phyloP scores from a whole-genome alignment of 768 basidiomycete species.

The Termitomyces sp. region DNA sequence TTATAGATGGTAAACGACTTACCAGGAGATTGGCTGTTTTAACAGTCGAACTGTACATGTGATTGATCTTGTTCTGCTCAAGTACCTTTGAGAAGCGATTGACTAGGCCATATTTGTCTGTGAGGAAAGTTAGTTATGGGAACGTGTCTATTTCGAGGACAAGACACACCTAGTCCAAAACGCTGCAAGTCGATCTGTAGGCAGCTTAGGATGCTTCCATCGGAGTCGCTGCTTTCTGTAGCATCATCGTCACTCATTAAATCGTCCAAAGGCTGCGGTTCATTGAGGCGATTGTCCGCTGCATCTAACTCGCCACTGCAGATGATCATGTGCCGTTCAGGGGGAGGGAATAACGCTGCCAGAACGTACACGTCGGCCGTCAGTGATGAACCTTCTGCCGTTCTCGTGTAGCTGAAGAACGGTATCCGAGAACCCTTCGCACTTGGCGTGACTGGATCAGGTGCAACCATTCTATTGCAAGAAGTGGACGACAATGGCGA shows the following conservation, averaged over 20 bases:
- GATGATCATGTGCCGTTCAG: slow-evolving; percentile 68
- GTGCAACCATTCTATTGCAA: not conserved
- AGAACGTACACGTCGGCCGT: slow-evolving; percentile 67
- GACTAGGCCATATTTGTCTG: slow-evolving; percentile 76
- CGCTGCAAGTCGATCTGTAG: slow-evolving; percentile 70
- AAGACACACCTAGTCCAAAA: slow-evolving; percentile 58
- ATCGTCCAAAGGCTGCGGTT: slow-evolving; percentile 28
- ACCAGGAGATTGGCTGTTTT: slow-evolving; percentile 79
- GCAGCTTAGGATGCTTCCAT: slow-evolving; percentile 49
- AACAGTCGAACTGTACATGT: slow-evolving; percentile 82
- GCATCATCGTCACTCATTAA: slow-evolving; percentile 24
- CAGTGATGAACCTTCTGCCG: slow-evolving; percentile 69
- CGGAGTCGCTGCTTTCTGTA: slow-evolving; percentile 22
- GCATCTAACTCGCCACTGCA: slow-evolving; percentile 66
- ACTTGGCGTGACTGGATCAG: slow-evolving; percentile 6
- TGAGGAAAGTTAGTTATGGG: slow-evolving; percentile 1
- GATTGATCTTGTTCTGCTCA: slow-evolving; percentile 69
- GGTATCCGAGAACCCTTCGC: slow-evolving; percentile 33
- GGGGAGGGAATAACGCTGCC: slow-evolving; percentile 63
- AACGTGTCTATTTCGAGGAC: not conserved
- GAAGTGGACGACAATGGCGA: slow-evolving; percentile 20
- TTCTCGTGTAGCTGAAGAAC: slow-evolving; percentile 78
- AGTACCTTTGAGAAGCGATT: slow-evolving; percentile 71
- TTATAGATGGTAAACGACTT: slow-evolving; percentile 12
- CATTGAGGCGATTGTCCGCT: slow-evolving; percentile 34